phyloP scores from a whole-genome alignment of 306 rosid species.

The Benincasa hispida region DNA sequence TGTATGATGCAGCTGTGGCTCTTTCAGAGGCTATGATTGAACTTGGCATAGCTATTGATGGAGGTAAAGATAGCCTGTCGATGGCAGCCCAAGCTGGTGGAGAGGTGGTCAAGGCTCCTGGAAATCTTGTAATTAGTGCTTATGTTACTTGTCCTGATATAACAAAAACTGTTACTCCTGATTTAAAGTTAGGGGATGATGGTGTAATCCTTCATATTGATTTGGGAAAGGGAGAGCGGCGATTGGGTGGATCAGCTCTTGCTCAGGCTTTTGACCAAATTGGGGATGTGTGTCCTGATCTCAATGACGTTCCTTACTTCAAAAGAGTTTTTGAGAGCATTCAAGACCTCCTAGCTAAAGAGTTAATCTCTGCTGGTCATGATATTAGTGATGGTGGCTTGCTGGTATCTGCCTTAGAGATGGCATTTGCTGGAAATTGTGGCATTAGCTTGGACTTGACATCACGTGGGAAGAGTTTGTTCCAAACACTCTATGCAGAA shows the following conservation, averaged over 20 bases:
- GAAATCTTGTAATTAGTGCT: constrained; percentile 82
- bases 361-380: constrained; percentile 48
- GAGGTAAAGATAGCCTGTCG: constrained; percentile 88
- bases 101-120: constrained; percentile 90
- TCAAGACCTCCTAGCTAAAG: constrained; percentile 57
- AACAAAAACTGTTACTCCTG: constrained; percentile 83
- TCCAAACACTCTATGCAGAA: constrained; percentile 65
- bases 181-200: constrained; percentile 61
- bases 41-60: constrained; percentile 88
- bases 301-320: constrained; percentile 67
- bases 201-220: constrained; percentile 78
- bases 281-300: constrained; percentile 69
- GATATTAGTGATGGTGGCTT: constrained; percentile 53
- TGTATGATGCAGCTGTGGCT: constrained; percentile 76
- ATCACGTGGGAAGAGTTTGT: constrained; percentile 46
- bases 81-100: constrained; percentile 77
- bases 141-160: constrained; percentile 89
- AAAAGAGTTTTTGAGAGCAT: constrained; percentile 69
- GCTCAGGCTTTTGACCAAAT: constrained; percentile 85
- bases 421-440: constrained; percentile 85
- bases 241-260: constrained; percentile 83
- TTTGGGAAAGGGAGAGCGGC: constrained; percentile 61
- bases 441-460: constrained; percentile 48
- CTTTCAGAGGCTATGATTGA: constrained; percentile 75
- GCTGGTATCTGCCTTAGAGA: constrained; percentile 66